These are phyloP conservation scores for Lentinula raphanica DNA, from an alignment of 768 basidiomycete species.

Conservation along the genomic window DNA sequence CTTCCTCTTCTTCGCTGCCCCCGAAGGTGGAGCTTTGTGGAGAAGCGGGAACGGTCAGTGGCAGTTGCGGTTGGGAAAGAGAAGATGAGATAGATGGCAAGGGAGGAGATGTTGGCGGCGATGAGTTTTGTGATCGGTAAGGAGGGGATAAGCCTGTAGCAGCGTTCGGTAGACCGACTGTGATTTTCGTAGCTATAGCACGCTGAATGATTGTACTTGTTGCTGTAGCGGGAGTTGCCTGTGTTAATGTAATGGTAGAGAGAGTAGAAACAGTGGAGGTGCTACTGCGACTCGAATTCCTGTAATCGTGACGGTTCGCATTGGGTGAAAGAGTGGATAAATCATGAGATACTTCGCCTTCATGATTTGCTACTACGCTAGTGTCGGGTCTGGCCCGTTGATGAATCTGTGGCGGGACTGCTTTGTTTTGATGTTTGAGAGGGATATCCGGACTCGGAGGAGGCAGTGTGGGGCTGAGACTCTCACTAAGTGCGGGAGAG, in stretches of 20 bases:
- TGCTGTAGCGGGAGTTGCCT: slow-evolving; percentile 12
- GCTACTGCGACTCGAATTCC: slow-evolving; percentile 41
- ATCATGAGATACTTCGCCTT: slow-evolving; percentile 12
- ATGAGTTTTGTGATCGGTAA: neutral
- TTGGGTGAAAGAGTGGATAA: slow-evolving; percentile 4
- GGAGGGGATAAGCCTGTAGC: neutral
- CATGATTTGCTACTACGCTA: no score
- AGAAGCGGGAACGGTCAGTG: slow-evolving; percentile 26
- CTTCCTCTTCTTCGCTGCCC: slow-evolving; percentile 32
- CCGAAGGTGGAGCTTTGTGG: slow-evolving; percentile 47
- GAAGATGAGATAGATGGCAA: neutral
- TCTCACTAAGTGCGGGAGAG: slow-evolving; percentile 22
- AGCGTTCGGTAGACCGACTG: slow-evolving; percentile 26
- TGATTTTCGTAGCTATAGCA: slow-evolving; percentile 41
- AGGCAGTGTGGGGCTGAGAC: slow-evolving; percentile 23
- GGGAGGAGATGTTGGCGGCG: neutral
- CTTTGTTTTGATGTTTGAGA: neutral
- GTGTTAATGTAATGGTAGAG: slow-evolving; percentile 39
- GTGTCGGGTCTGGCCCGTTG: no score
- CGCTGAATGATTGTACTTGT: slow-evolving; percentile 39
- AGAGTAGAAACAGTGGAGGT: slow-evolving; percentile 43
- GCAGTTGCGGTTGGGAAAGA: neutral
- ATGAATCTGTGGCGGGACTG: neutral
- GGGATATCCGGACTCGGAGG: slow-evolving; percentile 7
- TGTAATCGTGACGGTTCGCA: slow-evolving; percentile 19